These are phyloP conservation scores for Silene vulgaris DNA, from an alignment of 179 eudicot species.

Conservation along the genomic window DNA sequence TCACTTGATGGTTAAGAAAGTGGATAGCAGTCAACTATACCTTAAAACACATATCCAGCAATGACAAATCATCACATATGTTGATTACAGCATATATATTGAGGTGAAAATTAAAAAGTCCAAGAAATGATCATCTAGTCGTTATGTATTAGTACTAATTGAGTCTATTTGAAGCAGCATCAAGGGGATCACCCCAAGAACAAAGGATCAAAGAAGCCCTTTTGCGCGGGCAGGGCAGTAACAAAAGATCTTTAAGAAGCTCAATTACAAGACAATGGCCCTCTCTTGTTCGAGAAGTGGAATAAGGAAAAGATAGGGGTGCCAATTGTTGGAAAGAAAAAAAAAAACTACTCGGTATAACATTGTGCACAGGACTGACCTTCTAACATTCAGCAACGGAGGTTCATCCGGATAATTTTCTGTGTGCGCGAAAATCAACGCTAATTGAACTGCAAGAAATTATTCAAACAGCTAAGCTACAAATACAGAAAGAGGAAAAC, in stretches of 20 bases:
- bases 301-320: too few species aligned
- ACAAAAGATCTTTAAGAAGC: too few species aligned
- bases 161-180: too few species aligned
- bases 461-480: constrained; percentile 10
- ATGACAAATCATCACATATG: background rate
- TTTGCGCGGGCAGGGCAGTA: too few species aligned
- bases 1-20: background rate
- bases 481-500: background rate
- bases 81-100: background rate
- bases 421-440: constrained; percentile 84
- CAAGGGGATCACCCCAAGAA: too few species aligned
- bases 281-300: too few species aligned
- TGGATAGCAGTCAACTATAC: background rate
- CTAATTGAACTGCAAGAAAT: constrained; percentile 71
- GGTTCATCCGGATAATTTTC: constrained; percentile 94
- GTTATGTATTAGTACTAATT: too few species aligned
- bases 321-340: too few species aligned
- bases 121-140: too few species aligned
- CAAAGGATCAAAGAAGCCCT: too few species aligned
- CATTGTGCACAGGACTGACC: constrained; percentile 39
- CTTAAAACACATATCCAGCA: constrained; percentile 1
- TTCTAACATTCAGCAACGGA: constrained; percentile 73
- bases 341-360: background rate
- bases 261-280: too few species aligned
- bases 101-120: background rate